Conservation (phyloP, 306 rosid species). For the Biancaea sappan region DNA sequence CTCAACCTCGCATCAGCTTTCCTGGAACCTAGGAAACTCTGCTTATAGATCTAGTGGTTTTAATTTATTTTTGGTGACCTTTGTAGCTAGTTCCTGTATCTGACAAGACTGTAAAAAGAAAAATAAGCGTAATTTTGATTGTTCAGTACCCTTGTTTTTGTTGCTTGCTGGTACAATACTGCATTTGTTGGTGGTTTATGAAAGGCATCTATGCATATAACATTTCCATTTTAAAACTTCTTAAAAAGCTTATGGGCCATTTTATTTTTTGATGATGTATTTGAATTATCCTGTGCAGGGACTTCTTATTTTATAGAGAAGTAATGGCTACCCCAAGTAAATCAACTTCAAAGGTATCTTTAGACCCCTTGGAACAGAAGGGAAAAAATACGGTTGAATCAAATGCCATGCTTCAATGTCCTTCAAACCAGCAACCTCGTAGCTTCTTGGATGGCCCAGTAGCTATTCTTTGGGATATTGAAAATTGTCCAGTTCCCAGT, state of each 20-base stretch:
- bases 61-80: constrained; percentile 5
- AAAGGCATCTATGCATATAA: not conserved
- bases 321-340: constrained; percentile 57
- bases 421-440: constrained; percentile 54
- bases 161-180: not conserved
- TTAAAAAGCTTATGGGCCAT: constrained; percentile 8
- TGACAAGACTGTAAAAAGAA: not conserved
- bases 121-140: not conserved
- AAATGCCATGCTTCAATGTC: constrained; percentile 48
- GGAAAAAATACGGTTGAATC: constrained; percentile 53
- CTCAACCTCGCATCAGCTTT: constrained; percentile 3
- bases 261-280: constrained; percentile 31
- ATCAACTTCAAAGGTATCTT: constrained; percentile 38
- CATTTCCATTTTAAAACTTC: not conserved
- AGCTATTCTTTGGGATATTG: constrained; percentile 95
- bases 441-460: constrained; percentile 73
- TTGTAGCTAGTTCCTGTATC: constrained; percentile 16
- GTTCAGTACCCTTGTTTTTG: constrained; percentile 11
- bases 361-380: constrained; percentile 61
- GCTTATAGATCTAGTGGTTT: constrained; percentile 9
- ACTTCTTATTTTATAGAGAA: constrained; percentile 35
- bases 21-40: constrained; percentile 1
- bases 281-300: constrained; percentile 42
- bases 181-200: not conserved
- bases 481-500: constrained; percentile 94